These are phyloP conservation scores for Heliocybe sulcata DNA, from an alignment of 1,284 basidiomycete genomes.

Conservation along the genomic window DNA sequence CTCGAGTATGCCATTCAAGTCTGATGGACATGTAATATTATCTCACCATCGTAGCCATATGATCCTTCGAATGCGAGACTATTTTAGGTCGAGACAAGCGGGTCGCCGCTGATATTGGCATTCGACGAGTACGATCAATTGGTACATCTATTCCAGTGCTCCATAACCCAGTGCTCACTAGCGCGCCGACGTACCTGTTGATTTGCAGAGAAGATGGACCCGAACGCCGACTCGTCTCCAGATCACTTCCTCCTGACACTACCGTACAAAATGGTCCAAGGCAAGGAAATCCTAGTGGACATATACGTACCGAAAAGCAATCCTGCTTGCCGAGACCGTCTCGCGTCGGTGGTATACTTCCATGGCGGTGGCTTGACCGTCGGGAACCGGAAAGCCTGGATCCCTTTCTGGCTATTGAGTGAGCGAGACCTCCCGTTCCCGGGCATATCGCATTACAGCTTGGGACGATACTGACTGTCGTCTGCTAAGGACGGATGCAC, in stretches of 20 bases:
- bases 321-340: background rate
- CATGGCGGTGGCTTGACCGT: slow-evolving; percentile 58
- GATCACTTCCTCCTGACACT: background rate
- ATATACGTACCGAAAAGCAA: background rate
- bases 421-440: slow-evolving; percentile 15
- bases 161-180: no score
- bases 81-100: no score
- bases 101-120: no score
- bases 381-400: slow-evolving; percentile 51
- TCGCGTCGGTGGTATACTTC: slow-evolving; percentile 51
- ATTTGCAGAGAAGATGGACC: no score
- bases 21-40: no score
- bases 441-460: background rate
- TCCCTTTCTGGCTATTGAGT: slow-evolving; percentile 56
- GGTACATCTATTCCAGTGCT: no score
- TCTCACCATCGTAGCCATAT: no score
- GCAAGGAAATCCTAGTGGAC: background rate
- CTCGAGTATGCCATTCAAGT: background rate
- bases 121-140: no score
- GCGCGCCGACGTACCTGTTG: no score
- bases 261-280: background rate
- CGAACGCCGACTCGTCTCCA: background rate
- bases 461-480: no score
- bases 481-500: slow-evolving; percentile 31
- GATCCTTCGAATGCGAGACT: no score